These are phyloP conservation scores for Didymella pinodella DNA, from an alignment of 2,329 filamentous ascomycete genomes.

Conservation along the genomic window DNA sequence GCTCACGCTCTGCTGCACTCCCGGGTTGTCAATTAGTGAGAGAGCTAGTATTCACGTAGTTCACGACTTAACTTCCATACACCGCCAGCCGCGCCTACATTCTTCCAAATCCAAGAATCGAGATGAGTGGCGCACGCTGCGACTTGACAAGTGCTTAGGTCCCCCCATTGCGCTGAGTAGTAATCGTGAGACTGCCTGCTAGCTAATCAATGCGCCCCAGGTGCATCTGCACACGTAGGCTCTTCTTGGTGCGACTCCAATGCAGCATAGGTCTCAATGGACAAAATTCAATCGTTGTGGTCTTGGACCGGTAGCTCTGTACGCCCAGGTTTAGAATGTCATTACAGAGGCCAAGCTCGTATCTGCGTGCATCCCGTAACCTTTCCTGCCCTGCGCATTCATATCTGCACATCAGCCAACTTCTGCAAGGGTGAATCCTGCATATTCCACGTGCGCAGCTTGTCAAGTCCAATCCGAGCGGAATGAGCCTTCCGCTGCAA, in stretches of 20 bases:
- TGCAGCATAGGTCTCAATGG: neutral
- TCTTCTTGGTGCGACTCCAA: neutral
- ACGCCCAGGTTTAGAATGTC: neutral
- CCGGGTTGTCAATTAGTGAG: neutral
- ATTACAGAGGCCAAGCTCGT: neutral
- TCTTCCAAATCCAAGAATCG: neutral
- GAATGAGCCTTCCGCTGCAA: slow-evolving; percentile 12
- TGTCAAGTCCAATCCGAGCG: neutral
- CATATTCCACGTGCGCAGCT: neutral
- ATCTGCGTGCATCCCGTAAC: neutral
- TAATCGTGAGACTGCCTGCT: neutral
- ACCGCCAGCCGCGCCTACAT: neutral
- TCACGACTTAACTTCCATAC: neutral
- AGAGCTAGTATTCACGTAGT: neutral
- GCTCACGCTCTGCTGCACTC: neutral
- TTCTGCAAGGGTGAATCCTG: neutral
- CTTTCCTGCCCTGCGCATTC: neutral
- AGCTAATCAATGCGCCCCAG: neutral
- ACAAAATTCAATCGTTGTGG: neutral
- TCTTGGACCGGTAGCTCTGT: neutral
- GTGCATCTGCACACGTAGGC: neutral
- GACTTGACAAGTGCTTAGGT: neutral
- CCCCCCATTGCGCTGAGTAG: neutral
- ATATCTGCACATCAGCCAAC: neutral
- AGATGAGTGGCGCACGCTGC: neutral